Evolutionary conservation across 2,329 filamentous ascomycete species (phyloP), one percentile per base, ranked within the genome.

Genomic region (Clathrospora elynae): DNA sequence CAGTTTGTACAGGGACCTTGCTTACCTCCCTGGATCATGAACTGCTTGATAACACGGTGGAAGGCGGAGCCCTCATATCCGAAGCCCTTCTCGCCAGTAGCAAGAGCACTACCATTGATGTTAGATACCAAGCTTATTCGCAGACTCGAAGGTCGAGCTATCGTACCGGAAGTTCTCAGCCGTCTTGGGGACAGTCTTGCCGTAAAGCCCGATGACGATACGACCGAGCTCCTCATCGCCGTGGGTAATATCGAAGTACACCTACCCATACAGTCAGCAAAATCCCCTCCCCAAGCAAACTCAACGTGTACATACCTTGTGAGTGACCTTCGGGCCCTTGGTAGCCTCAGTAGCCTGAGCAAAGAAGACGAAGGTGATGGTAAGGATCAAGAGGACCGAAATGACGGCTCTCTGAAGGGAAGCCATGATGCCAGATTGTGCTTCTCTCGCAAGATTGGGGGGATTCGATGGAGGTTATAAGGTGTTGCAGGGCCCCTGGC

Each of bases 261-360:
- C 82, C 80, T 78, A 49, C 51, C 14, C 2, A 16, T 5, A 30
- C 5, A 19, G 17, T 46, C 22, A 52, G 29, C 25, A 35, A 8
- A 7, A 4, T 7, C 3, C 13, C 13, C 29, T 6, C 10, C 10
- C 23, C 16, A 12, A 13, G 16, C 14, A 17, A 11, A 19, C 24
- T 17, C 8, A 17, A 32, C 26, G 18, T 29, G n/a, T 31, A 28
- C 59, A 46, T 69, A 81, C 90, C 84, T 95, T 96, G 80, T 88
- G 80, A 64, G 91, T 96, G 78, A 96, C 92, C 84, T 93, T 95
- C 53, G 90, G 92, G 32, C 93, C 92, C 78, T 92, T 69, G 16
- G 55, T 40, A 39, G 65, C 64, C 53, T 67, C 62, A 11, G 62
- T 44, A 28, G 52, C 35, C 61, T 69, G 64, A 19, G 64, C 62